Evolutionary conservation across 2,329 filamentous ascomycete genomes (phyloP), one percentile per base, ranked within the genome.

Genomic region (Drechslera avenae): DNA sequence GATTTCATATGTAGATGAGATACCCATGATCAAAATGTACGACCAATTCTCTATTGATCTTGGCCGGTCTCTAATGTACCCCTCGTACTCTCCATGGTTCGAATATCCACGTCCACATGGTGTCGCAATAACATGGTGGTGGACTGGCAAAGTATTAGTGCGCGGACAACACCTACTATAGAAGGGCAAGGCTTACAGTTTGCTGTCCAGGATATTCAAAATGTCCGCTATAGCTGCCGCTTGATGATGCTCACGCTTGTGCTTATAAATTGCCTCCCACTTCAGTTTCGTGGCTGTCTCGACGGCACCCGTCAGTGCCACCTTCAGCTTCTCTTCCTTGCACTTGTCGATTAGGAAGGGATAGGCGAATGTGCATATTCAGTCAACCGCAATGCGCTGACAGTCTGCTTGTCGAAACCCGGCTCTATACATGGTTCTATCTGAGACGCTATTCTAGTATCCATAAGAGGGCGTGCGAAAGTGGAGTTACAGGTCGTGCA

Each of bases 1-100:
- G 37, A 49, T 49, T 56, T 52, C 48, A 56, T 53, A 53, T 44
- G 43, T 52, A 55, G 44, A 52, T 53, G 49, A 56, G 50, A 56
- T 53, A 52, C 52, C 49, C 52, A 56, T 32, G 49, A 54, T 39
- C 31, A 18, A 39, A 49, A 46, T 41, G 34, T n/a, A 14, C n/a
- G 23, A 39, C 34, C 43, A 32, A 45, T 33, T 30, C 32, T 18
- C 14, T 36, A 23, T 16, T 30, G 10, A 28, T 10, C 26, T 28
- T 28, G 9, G 26, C 3, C 12, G 26, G 26, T 13, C 19, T 21
- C 19, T 21, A 21, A 21, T 4, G 19, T 21, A 21, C 19, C 19
- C 4, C 4, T 21, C 19, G 7, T 4, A 21, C 4, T 21, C 7
- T 4, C 7, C 19, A 21, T 7, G 19, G 19, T 21, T 21, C 19